A percentile compares a stretch with the other conserved stretches of the same genome.
These are phyloP conservation scores for Geranium brycei DNA, from an alignment of 345 rosid species.

Conservation along the genomic window DNA sequence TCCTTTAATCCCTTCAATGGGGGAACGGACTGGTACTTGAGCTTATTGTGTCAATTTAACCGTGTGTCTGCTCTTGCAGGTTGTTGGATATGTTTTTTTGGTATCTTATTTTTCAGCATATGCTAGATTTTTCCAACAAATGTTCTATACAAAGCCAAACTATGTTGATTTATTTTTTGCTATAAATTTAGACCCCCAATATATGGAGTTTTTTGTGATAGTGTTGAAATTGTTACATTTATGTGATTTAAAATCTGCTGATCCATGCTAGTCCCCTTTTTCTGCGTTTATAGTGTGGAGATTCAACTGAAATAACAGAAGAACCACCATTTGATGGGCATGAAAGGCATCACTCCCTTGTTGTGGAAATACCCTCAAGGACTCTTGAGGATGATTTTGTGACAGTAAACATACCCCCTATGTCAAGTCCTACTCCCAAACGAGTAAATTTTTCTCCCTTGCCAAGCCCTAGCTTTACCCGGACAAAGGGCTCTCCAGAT, in stretches of 20 bases:
- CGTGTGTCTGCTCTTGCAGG: neutral
- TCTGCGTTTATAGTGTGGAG: slow-evolving; percentile 24
- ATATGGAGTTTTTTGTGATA: neutral
- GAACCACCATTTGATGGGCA: slow-evolving; percentile 22
- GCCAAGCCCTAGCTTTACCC: slow-evolving; percentile 43
- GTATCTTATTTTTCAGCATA: neutral
- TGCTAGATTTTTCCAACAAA: neutral
- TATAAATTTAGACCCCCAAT: neutral
- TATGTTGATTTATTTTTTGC: neutral
- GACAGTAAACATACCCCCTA: slow-evolving; percentile 32
- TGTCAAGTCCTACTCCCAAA: slow-evolving; percentile 49
- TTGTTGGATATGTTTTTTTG: no score
- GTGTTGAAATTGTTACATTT: neutral
- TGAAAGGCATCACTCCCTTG: slow-evolving; percentile 21
- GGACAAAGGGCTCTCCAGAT: slow-evolving; percentile 21
- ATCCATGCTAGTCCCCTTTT: neutral
- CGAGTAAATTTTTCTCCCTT: slow-evolving; percentile 76
- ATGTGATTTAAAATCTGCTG: neutral
- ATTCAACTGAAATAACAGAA: slow-evolving; percentile 56
- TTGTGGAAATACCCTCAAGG: slow-evolving; percentile 33
- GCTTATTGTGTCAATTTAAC: neutral
- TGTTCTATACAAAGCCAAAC: neutral
- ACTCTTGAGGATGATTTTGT: slow-evolving; percentile 30
- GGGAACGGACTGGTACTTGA: neutral
- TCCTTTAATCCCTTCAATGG: neutral